A percentile compares a stretch with the other conserved stretches of the same genome.
Evolutionary conservation across 306 rosid species (phyloP).

Genomic region (Pterocarpus santalinus): DNA sequence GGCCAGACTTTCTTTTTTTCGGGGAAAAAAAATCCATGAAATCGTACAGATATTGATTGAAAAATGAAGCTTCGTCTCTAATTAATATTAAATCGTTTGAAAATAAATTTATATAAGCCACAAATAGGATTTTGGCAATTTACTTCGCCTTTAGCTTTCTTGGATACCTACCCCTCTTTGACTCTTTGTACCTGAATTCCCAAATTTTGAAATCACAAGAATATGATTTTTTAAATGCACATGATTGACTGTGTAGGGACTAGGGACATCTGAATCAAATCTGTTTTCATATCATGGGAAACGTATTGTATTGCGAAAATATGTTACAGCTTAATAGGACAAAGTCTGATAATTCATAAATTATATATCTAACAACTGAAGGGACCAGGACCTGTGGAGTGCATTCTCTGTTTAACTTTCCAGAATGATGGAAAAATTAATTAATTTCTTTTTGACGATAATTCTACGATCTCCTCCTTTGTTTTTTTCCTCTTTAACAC

Average conservation of each 20-base stretch:
- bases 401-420: background rate
- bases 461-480: background rate
- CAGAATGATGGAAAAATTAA: background rate
- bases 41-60: background rate
- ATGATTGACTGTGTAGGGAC: constrained; percentile 43
- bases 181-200: background rate
- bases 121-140: background rate
- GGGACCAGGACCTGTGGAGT: background rate
- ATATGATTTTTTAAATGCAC: background rate
- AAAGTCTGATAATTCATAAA: constrained; percentile 29
- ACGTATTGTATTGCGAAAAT: constrained; percentile 5
- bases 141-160: background rate
- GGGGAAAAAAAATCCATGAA: background rate
- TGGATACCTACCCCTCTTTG: constrained; percentile 28
- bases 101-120: background rate
- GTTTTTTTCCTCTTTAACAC: background rate
- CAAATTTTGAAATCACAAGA: constrained; percentile 9
- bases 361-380: background rate
- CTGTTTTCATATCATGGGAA: constrained; percentile 14
- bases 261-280: constrained; percentile 11
- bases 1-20: background rate
- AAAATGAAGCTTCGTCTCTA: too few relatives aligned
- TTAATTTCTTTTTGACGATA: background rate
- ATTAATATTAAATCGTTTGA: background rate
- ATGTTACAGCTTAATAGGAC: constrained; percentile 21